Base-by-base conservation (phyloP, 2,329 filamentous ascomycete genomes). In the Dothidotthia symphoricarpi region DNA sequence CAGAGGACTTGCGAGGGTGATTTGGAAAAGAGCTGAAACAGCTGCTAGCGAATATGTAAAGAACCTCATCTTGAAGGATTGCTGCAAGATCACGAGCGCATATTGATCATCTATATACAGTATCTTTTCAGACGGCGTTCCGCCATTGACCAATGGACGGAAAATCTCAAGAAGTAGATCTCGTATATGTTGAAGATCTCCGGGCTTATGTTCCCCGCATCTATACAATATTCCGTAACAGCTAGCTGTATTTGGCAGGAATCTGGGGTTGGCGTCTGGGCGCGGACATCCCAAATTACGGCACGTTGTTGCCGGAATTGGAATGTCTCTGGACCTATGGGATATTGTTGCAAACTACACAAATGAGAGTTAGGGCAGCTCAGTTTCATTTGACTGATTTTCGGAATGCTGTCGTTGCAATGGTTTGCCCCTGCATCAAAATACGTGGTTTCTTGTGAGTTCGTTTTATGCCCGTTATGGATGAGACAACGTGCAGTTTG, bases 141-240 rank as follows among this genome's bases (percentile, higher is more conserved):
- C 16, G 25, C 36, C 24, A 17, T 24, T 29, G 14, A 13, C 13
- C 14, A 13, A 28, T 13, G 19, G 7, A 14, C 19, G 16, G 36
- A 30, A 19, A 26, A 39, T 34, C 12, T 15, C n/a, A 16, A 4
- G 16, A 11, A 17, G 29, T 16, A 15, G 25, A 24, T 17, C 17
- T 39, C 11, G 26, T 29, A 29, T 15, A 28, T 11, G 10, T 15
- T 29, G 19, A 39, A n/a, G 36, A 39, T 33, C 30, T 16, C 25
- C 30, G 25, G 24, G 14, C 19, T 12, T 17, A 9, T 7, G n/a
- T 7, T 29, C 30, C 14, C 30, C 25, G 17, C 30, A 33, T 32
- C n/a, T n/a, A n/a, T n/a, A n/a, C n/a, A n/a, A n/a, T n/a, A n/a
- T 16, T 16, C 14, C 29, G 24, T 16, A 15, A 11, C 8, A 15